These are phyloP conservation scores for Opeltia flavorubescens DNA, from an alignment of 495 filamentous ascomycete species.

Conservation along the genomic window DNA sequence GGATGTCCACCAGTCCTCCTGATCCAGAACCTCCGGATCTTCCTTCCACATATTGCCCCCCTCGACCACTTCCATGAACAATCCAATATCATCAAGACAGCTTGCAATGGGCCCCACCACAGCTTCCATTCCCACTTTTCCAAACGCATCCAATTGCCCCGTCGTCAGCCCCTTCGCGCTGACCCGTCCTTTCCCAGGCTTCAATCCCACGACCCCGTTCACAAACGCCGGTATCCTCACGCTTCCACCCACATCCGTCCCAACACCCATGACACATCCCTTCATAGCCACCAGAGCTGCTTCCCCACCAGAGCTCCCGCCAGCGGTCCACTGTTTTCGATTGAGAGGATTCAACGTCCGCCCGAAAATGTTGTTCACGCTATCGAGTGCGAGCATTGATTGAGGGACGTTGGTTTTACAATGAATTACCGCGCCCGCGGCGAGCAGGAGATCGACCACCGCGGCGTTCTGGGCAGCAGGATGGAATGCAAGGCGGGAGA, in stretches of 20 bases:
- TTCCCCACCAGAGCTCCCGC: constrained; percentile 56
- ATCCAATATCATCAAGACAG: constrained; percentile 29
- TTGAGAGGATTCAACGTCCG: constrained; percentile 17
- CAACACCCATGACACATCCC: constrained; percentile 51
- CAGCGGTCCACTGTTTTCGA: constrained; percentile 25
- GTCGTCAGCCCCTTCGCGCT: constrained; percentile 35
- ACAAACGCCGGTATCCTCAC: constrained; percentile 48
- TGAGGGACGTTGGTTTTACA: constrained; percentile 52
- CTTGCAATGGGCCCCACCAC: constrained; percentile 37
- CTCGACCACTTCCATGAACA: constrained; percentile 38
- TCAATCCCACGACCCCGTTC: constrained; percentile 43
- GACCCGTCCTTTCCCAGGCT: constrained; percentile 42
- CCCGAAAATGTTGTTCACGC: constrained; percentile 40
- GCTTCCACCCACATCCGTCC: constrained; percentile 52
- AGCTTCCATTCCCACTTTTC: constrained; percentile 28
- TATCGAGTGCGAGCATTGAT: constrained; percentile 27
- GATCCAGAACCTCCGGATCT: constrained; percentile 28
- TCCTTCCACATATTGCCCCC: constrained; percentile 30
- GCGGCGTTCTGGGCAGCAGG: constrained; percentile 32
- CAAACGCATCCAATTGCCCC: constrained; percentile 25
- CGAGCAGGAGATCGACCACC: constrained; percentile 20
- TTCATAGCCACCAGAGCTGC: constrained; percentile 46
- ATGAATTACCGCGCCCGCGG: constrained; percentile 38
- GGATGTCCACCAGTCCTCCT: constrained; percentile 30
- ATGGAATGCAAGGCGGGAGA: constrained; percentile 36